Evolutionary conservation across 768 basidiomycete species (phyloP).

Genomic region (Scleroderma citrinum): DNA sequence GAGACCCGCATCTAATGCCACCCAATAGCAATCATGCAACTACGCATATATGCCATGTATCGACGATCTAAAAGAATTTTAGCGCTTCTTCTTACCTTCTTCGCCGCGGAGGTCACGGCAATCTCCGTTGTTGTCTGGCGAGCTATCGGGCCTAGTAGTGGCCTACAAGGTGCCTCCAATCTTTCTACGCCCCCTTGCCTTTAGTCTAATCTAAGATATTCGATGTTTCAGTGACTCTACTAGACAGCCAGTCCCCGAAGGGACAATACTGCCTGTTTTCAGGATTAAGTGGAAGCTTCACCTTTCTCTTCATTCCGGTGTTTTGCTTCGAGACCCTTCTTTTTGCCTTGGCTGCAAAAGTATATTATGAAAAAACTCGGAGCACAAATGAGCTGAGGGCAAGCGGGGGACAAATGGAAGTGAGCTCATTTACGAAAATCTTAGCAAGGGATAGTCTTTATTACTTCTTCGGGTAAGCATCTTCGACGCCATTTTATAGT

Average conservation of each 20-base stretch:
- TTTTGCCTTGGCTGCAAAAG: constrained; percentile 15
- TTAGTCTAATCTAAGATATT: not conserved
- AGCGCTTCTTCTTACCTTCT: constrained; percentile 11
- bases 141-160: constrained; percentile 20
- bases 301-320: constrained; percentile 26
- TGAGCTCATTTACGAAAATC: constrained; percentile 18
- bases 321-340: constrained; percentile 25
- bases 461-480: constrained; percentile 27
- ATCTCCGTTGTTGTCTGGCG: constrained; percentile 22
- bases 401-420: constrained; percentile 1
- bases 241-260: not conserved
- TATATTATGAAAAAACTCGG: constrained; percentile 11
- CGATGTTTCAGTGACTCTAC: not conserved
- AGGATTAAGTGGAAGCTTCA: constrained; percentile 16
- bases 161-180: constrained; percentile 14
- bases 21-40: constrained; percentile 24
- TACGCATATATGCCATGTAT: constrained; percentile 31
- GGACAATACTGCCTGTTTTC: constrained; percentile 17
- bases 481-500: not conserved
- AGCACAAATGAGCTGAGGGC: not conserved
- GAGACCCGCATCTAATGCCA: constrained; percentile 3
- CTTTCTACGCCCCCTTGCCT: not conserved
- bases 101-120: constrained; percentile 19
- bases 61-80: constrained; percentile 18
- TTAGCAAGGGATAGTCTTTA: constrained; percentile 25